Base-by-base conservation (phyloP, 306 rosid genomes). In the Cucurbita maxima region DNA sequence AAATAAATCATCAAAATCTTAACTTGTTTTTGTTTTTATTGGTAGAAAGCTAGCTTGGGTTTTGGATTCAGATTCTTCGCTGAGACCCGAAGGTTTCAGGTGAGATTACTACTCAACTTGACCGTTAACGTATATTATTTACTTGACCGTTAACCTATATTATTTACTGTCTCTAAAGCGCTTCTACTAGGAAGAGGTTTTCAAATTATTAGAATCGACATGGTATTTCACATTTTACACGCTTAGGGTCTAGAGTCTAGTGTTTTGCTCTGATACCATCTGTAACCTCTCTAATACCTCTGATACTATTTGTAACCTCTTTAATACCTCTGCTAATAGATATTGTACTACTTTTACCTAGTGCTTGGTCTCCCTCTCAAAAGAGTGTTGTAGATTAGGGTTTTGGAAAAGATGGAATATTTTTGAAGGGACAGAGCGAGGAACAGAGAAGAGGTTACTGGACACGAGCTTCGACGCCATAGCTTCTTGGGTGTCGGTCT, bases 401-500 rank as follows among this genome's bases (percentile, higher is more conserved):
- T 70, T 70, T 70, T 50, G 58, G 45, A 67, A 22, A 67, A 45
- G 56, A 67, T 10, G 72, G 73, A 47, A 70, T 70, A 66, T 43
- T 66, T 66, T 5, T 9, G 53, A 47, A 15, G 44, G 54, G 38
- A 13, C 40, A 25, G 40, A 20, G 38, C 9, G 1, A 2, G 18
- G 54, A 43, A 36, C 16, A 64, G 30, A 7, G 43, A 6, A 16
- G 12, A 43, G 13, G 11, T 40, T 41, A 11, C 5, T 25, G 22
- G 43, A 36, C 74, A 70, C 74, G 20, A 48, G 55, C 22, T 70
- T 70, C 74, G 4, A 70, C 40, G 22, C 15, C 19, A 70, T 25
- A 50, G 74, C 74, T 50, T 70, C 74, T 70, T 70, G 74, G 74
- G 58, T 70, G 43, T 14, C 5, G 58, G 43, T 36, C 58, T 50